Evolutionary conservation across 2,329 filamentous ascomycete species (phyloP).

Genomic region (Penicillium nordicum): DNA sequence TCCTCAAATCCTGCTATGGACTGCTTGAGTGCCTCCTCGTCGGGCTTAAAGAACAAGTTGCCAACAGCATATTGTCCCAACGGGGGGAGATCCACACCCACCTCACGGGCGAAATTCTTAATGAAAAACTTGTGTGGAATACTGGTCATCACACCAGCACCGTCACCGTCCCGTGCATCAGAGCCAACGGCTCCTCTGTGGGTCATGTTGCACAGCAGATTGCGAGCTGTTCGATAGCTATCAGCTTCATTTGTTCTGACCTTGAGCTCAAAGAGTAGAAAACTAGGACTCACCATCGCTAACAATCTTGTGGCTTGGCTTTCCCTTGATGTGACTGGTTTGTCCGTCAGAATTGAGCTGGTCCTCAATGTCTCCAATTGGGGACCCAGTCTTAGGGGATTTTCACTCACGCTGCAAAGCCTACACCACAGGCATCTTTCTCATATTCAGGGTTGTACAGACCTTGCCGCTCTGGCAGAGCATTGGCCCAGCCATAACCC

Average conservation of each 20-base stretch:
- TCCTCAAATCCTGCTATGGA: slow-evolving; percentile 93
- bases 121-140: slow-evolving; percentile 98
- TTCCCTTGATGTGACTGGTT: slow-evolving; percentile 89
- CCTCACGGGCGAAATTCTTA: slow-evolving; percentile 94
- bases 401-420: slow-evolving; percentile 82
- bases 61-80: slow-evolving; percentile 93
- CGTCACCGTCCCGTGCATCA: slow-evolving; percentile 95
- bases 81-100: slow-evolving; percentile 80
- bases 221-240: slow-evolving; percentile 60
- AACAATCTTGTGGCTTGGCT: slow-evolving; percentile 95
- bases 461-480: slow-evolving; percentile 96
- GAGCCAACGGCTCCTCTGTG: slow-evolving; percentile 97
- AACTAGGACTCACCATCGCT: slow-evolving; percentile 74
- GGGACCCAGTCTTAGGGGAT: background rate
- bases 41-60: slow-evolving; percentile 98
- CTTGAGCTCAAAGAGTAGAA: background rate
- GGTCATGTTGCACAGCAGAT: slow-evolving; percentile 99
- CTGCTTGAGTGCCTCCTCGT: slow-evolving; percentile 82
- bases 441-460: slow-evolving; percentile 94
- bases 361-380: background rate
- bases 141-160: slow-evolving; percentile 98
- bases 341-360: slow-evolving; percentile 9
- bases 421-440: slow-evolving; percentile 99
- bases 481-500: slow-evolving; percentile 89
- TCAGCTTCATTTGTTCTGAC: background rate